phyloP scores from a whole-genome alignment of 495 filamentous ascomycete genomes.

The Hypoxylon crocopeplum region DNA sequence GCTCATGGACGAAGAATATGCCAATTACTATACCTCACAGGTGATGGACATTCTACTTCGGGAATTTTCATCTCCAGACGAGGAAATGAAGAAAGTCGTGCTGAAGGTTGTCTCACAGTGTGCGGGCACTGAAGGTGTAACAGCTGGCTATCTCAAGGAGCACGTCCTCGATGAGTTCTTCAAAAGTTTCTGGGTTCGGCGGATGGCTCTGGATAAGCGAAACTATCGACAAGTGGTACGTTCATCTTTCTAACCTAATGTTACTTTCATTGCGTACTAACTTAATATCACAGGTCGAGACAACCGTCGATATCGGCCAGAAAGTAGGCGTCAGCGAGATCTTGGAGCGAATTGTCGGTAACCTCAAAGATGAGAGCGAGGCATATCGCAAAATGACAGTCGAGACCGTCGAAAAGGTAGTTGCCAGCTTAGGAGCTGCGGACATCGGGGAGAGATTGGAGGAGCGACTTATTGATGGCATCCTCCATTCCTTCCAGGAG shows the following conservation, averaged over 20 bases:
- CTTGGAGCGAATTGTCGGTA: constrained; percentile 87
- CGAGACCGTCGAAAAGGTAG: constrained; percentile 94
- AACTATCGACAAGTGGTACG: constrained; percentile 90
- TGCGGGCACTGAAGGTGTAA: constrained; percentile 92
- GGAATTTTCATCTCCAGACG: constrained; percentile 95
- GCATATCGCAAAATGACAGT: constrained; percentile 99
- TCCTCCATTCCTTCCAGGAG: constrained; percentile 97
- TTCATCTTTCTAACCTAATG: neutral
- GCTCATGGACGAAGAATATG: constrained; percentile 99
- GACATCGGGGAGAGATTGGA: constrained; percentile 93
- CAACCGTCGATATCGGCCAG: constrained; percentile 95
- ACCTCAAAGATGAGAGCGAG: constrained; percentile 97
- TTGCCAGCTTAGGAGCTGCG: constrained; percentile 89
- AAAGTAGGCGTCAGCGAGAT: constrained; percentile 98
- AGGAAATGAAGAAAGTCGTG: constrained; percentile 99
- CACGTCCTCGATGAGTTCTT: constrained; percentile 95
- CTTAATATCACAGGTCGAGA: constrained; percentile 66
- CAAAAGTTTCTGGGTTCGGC: constrained; percentile 97
- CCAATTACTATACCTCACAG: constrained; percentile 97
- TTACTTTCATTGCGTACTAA: constrained; percentile 5
- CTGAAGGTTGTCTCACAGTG: constrained; percentile 98
- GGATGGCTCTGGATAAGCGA: constrained; percentile 95
- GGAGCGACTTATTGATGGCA: constrained; percentile 92
- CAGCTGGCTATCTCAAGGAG: constrained; percentile 91
- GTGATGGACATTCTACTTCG: constrained; percentile 98